Percentiles rank a stretch among this genome's conserved stretches.
Conservation (phyloP, 768 basidiomycete species). For the Austroboletus festivus region DNA sequence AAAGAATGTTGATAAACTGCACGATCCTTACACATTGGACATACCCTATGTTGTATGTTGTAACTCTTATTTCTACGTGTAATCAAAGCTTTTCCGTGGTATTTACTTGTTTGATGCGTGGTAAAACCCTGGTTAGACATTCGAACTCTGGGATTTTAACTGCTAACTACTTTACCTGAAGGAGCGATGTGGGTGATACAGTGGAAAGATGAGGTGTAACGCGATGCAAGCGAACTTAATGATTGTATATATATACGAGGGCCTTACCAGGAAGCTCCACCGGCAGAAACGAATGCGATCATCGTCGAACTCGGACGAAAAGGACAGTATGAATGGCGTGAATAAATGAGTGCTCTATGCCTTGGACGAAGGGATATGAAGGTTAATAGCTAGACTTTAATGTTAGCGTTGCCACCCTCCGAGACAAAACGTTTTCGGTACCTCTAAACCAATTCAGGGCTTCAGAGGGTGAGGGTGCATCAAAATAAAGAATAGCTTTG, state of each 20-base stretch:
- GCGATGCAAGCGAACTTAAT: constrained; percentile 34
- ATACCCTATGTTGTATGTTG: constrained; percentile 8
- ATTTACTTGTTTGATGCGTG: neutral
- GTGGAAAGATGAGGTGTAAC: constrained; percentile 29
- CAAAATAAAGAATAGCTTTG: constrained; percentile 88
- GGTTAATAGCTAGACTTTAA: constrained; percentile 66
- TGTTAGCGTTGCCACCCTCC: constrained; percentile 5
- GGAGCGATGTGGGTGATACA: constrained; percentile 30
- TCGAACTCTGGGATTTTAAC: constrained; percentile 12
- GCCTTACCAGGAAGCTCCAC: constrained; percentile 16
- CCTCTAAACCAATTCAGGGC: constrained; percentile 91
- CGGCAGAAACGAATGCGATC: constrained; percentile 2
- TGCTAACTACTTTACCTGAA: constrained; percentile 28
- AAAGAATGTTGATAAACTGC: neutral
- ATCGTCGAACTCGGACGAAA: constrained; percentile 7
- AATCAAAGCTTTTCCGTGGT: neutral
- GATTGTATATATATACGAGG: constrained; percentile 37
- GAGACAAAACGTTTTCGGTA: constrained; percentile 31
- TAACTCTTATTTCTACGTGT: constrained; percentile 1
- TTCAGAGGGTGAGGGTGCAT: constrained; percentile 78
- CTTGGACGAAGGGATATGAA: constrained; percentile 83
- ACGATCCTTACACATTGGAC: neutral
- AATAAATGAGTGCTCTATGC: constrained; percentile 39
- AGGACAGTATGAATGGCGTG: constrained; percentile 2
- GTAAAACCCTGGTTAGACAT: neutral